phyloP scores from a whole-genome alignment of 352 stramenopile genomes.

The Globisporangium ultimum region DNA sequence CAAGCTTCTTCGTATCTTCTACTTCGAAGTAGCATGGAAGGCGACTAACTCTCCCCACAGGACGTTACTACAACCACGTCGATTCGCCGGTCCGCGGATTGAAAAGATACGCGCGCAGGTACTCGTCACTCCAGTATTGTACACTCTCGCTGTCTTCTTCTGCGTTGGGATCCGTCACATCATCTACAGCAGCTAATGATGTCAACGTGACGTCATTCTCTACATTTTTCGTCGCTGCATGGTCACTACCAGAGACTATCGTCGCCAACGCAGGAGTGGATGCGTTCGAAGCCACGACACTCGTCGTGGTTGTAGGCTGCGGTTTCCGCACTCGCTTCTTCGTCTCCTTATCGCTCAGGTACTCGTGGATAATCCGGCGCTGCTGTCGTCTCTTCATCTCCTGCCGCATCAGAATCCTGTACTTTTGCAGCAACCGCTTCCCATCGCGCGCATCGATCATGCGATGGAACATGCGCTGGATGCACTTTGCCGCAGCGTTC shows the following conservation, averaged over 20 bases:
- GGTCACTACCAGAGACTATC: neutral
- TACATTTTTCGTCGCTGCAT: neutral
- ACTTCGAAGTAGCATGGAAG: neutral
- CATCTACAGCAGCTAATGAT: neutral
- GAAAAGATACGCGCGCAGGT: conserved; percentile 46
- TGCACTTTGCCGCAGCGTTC: conserved; percentile 18
- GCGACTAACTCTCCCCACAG: no score
- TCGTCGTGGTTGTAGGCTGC: neutral
- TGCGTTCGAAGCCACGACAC: neutral
- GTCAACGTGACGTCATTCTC: neutral
- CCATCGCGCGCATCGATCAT: conserved; percentile 29
- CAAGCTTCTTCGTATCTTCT: neutral
- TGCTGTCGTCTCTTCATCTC: conserved; percentile 50
- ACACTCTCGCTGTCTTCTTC: conserved; percentile 18
- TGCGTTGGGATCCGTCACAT: conserved; percentile 2
- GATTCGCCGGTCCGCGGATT: conserved; percentile 42
- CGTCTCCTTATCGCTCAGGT: conserved; percentile 37
- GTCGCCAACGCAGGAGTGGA: neutral
- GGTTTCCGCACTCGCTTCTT: conserved; percentile 13
- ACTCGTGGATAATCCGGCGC: conserved; percentile 50
- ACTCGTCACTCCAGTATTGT: conserved; percentile 63
- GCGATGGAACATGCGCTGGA: conserved; percentile 32
- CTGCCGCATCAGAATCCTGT: conserved; percentile 40
- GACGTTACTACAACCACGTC: conserved; percentile 28
- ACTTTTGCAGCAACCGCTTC: conserved; percentile 33